phyloP scores from a whole-genome alignment of 176 grass and related monocot species.

The sorghum (Sorghum bicolor) region DNA sequence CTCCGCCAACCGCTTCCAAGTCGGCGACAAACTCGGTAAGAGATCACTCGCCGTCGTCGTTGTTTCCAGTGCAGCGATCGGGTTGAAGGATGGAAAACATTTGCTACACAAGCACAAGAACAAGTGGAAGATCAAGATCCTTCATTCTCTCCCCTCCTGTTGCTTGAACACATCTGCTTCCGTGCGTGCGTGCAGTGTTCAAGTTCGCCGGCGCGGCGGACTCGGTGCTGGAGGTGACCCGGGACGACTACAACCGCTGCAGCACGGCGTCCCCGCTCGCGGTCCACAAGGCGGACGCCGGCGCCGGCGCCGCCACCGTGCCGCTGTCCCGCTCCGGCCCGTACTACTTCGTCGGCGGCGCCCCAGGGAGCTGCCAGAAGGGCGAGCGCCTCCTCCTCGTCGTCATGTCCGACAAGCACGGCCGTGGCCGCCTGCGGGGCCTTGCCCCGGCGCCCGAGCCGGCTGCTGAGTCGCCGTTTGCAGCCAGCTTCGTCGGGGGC shows the following conservation, averaged over 20 bases:
- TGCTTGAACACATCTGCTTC: not conserved
- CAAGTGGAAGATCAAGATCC: too few relatives aligned
- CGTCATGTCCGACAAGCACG: conserved; percentile 60
- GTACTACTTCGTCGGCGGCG: conserved; percentile 52
- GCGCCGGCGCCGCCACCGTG: conserved; percentile 22
- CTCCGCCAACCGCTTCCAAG: conserved; percentile 19
- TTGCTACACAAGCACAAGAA: not conserved
- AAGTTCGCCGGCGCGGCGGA: conserved; percentile 28
- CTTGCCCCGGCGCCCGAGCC: conserved; percentile 4
- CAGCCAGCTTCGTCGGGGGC: not conserved
- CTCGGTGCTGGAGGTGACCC: conserved; percentile 41
- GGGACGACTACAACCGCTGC: conserved; percentile 42
- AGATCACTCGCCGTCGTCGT: not conserved
- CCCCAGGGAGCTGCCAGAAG: conserved; percentile 42
- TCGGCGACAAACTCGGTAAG: conserved; percentile 39
- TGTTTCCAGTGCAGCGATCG: not conserved
- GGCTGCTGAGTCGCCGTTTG: conserved; percentile 6
- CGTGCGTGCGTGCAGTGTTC: conserved; percentile 27
- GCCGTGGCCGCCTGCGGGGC: not conserved
- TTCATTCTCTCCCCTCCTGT: not conserved
- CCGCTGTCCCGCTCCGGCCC: conserved; percentile 34
- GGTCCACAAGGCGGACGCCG: conserved; percentile 38
- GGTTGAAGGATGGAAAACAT: too few relatives aligned
- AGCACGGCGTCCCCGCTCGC: conserved; percentile 38
- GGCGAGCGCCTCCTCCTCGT: conserved; percentile 49